A percentile compares a stretch with the other conserved stretches of the same genome.
Conservation (phyloP, 2,329 filamentous ascomycete species). For the Chaetomium sp. region DNA sequence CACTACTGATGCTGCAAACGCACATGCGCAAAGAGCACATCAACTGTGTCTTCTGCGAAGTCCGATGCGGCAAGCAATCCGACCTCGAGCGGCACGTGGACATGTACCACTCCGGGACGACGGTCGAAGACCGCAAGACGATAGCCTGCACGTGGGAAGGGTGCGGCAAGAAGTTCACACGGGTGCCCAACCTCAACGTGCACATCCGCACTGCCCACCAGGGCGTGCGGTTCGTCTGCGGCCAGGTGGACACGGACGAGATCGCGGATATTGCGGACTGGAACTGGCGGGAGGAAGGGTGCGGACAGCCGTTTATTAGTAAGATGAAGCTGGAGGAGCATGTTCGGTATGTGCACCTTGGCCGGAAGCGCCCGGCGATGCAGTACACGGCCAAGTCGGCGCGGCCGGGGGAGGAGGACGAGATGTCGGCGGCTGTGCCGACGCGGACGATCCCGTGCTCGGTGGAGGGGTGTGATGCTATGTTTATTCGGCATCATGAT, state of each 20-base stretch:
- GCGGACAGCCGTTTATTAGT: conserved; percentile 67
- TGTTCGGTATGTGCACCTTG: conserved; percentile 73
- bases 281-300: conserved; percentile 57
- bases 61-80: conserved; percentile 58
- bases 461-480: conserved; percentile 35
- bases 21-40: conserved; percentile 71
- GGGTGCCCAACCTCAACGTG: conserved; percentile 72
- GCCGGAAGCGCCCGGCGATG: conserved; percentile 40
- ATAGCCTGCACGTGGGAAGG: conserved; percentile 60
- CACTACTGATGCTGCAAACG: conserved; percentile 60
- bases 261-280: conserved; percentile 55
- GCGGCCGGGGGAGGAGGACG: conserved; percentile 32
- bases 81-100: conserved; percentile 74
- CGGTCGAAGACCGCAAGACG: conserved; percentile 56
- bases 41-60: conserved; percentile 68
- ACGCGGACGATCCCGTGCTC: conserved; percentile 41
- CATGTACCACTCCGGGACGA: conserved; percentile 60
- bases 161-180: conserved; percentile 74
- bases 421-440: conserved; percentile 30
- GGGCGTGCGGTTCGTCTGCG: conserved; percentile 73
- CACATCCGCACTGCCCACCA: conserved; percentile 75
- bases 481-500: conserved; percentile 46
- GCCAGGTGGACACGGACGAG: conserved; percentile 55
- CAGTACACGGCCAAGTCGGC: conserved; percentile 29
- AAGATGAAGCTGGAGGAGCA: conserved; percentile 80